phyloP scores from a whole-genome alignment of 306 rosid species.

The Castanospermum australe region DNA sequence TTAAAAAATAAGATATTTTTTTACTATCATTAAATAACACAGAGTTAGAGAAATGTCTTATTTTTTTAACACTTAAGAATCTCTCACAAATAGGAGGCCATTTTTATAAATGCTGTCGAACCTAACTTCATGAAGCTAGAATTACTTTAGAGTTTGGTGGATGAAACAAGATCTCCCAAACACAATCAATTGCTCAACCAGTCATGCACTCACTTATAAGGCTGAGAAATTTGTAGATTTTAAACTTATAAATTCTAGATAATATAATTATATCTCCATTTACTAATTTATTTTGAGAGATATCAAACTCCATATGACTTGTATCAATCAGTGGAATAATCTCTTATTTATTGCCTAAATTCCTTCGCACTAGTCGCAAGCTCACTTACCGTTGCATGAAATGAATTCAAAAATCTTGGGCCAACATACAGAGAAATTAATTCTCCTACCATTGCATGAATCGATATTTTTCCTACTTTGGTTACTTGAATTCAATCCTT shows the following conservation, averaged over 20 bases:
- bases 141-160: background rate
- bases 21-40: too few species aligned
- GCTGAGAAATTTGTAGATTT: background rate
- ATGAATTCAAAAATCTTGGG: too few species aligned
- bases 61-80: too few species aligned
- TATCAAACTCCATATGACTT: too few species aligned
- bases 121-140: background rate
- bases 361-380: background rate
- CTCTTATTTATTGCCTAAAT: background rate
- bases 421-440: too few species aligned
- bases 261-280: background rate
- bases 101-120: background rate
- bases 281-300: background rate
- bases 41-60: too few species aligned
- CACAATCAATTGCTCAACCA: background rate
- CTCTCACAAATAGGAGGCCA: too few species aligned
- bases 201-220: background rate
- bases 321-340: background rate
- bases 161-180: background rate
- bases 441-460: too few species aligned
- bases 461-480: too few species aligned
- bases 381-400: background rate
- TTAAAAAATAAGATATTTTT: too few species aligned
- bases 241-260: background rate
- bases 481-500: too few species aligned